Base-by-base conservation (phyloP, 257 asterid genomes). In the Marsdenia floribunda region DNA sequence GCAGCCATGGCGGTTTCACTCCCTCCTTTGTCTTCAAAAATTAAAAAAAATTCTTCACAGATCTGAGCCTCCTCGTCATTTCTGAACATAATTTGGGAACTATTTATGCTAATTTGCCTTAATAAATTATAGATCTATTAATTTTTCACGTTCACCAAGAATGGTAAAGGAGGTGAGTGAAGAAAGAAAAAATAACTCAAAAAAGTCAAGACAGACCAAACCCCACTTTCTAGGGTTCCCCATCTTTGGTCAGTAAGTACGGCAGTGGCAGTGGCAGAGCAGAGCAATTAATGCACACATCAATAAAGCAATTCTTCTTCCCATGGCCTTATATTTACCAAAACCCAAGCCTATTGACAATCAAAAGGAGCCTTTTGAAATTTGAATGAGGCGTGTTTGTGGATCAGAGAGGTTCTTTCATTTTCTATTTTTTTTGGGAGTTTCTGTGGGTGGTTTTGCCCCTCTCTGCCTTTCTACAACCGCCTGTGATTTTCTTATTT, bases 1-100 rank as follows among this genome's bases (percentile, higher is more conserved):
- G 83, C 86, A 82, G 84, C 71, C 83, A 82, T 82, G 85, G 81
- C 80, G 76, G 24, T 55, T 52, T 22, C 73, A 64, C 67, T 70
- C 58, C 71, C 72, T 70, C 75, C 3, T 44, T 44, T 61, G 72
- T 61, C 71, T 59, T 14, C 50, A 9, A 22, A 44, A 44, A 7
- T 7, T 6, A 44, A 1, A 29, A 29, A 29, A 29, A 29, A 38
- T 38, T 22, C 63, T 29, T 21, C 7, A 68, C 67, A 61, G 24
- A 70, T 70, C 79, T 75, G 79, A 59, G 82, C 79, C 79, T 74
- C 72, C 0, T 49, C 54, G 3, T 49, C 9, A 59, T 71, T 77
- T 67, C 26, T n/a, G n/a, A n/a, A n/a, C n/a, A n/a, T n/a, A n/a
- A n/a, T n/a, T n/a, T n/a, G n/a, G n/a, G n/a, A n/a, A n/a, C n/a